Conservation (phyloP, 208 protist species). For the Porcisia hertigi region DNA sequence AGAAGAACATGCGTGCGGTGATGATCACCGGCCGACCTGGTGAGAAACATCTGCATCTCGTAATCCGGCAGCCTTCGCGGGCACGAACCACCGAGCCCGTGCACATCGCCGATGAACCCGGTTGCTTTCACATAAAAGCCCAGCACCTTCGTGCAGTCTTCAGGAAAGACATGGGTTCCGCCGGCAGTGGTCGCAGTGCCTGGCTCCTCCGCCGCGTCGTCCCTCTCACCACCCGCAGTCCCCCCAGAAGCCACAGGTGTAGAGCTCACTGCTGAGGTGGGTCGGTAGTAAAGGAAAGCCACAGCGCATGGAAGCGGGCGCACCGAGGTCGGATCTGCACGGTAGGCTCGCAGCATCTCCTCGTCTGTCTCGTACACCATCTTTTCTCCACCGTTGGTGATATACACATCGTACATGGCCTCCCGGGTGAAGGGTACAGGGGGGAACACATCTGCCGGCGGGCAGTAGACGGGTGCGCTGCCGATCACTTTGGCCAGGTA, state of each 20-base stretch:
- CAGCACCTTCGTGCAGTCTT: slow-evolving; percentile 49
- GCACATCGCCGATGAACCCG: slow-evolving; percentile 42
- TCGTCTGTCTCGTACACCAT: slow-evolving; percentile 42
- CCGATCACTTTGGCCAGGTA: slow-evolving; percentile 22
- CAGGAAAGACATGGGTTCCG: neutral
- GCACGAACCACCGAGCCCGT: slow-evolving; percentile 9
- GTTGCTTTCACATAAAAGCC: slow-evolving; percentile 49
- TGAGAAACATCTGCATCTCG: slow-evolving; percentile 68
- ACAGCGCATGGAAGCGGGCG: slow-evolving; percentile 66
- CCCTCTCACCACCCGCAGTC: neutral
- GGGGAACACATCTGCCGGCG: slow-evolving; percentile 38
- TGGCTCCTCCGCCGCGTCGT: neutral
- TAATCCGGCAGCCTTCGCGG: slow-evolving; percentile 38
- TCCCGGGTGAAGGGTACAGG: slow-evolving; percentile 22
- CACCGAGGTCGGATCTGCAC: slow-evolving; percentile 16
- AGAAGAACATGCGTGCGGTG: slow-evolving; percentile 61
- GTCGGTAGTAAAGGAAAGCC: slow-evolving; percentile 50
- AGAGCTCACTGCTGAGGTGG: neutral
- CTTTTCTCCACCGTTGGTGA: slow-evolving; percentile 25
- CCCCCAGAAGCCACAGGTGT: neutral
- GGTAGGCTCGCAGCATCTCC: slow-evolving; percentile 36
- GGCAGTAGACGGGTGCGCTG: slow-evolving; percentile 23
- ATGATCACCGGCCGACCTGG: slow-evolving; percentile 73
- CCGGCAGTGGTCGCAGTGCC: neutral
- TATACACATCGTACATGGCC: slow-evolving; percentile 45